A percentile compares a stretch with the other conserved stretches of the same genome.
These are phyloP conservation scores for Lithohypha guttulata DNA, from an alignment of 2,329 filamentous ascomycete species.

Conservation along the genomic window DNA sequence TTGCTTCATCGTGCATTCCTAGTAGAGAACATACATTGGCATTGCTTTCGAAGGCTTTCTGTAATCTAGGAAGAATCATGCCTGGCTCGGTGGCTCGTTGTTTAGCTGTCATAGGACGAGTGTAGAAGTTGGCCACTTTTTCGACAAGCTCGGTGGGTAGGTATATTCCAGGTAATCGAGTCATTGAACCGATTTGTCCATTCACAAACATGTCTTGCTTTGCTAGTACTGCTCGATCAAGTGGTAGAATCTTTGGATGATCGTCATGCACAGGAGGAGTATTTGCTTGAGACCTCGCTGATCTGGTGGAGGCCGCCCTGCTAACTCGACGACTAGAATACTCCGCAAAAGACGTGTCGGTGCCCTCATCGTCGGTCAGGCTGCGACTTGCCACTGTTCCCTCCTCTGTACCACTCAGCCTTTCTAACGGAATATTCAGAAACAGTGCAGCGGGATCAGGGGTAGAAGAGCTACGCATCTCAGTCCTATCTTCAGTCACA, in stretches of 20 bases:
- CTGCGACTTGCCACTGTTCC: slow-evolving; percentile 38
- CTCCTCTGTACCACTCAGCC: slow-evolving; percentile 37
- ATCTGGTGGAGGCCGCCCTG: slow-evolving; percentile 36
- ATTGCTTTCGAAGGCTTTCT: slow-evolving; percentile 42
- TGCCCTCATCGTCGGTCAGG: slow-evolving; percentile 44
- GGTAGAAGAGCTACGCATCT: slow-evolving; percentile 32
- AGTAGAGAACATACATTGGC: slow-evolving; percentile 42
- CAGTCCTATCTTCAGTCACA: slow-evolving; percentile 42
- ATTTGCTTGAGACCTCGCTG: slow-evolving; percentile 43
- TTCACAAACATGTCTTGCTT: slow-evolving; percentile 21
- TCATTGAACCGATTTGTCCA: slow-evolving; percentile 40
- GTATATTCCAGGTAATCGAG: slow-evolving; percentile 37
- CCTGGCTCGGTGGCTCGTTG: slow-evolving; percentile 19
- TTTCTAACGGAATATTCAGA: slow-evolving; percentile 31
- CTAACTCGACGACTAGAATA: slow-evolving; percentile 35
- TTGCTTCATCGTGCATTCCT: slow-evolving; percentile 41
- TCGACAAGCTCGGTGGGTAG: slow-evolving; percentile 32
- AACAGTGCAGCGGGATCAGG: slow-evolving; percentile 32
- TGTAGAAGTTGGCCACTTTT: slow-evolving; percentile 35
- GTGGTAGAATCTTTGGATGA: slow-evolving; percentile 37
- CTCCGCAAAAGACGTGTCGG: slow-evolving; percentile 44
- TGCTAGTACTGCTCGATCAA: slow-evolving; percentile 40
- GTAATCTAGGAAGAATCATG: slow-evolving; percentile 26
- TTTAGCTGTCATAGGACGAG: slow-evolving; percentile 27
- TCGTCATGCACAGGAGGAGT: slow-evolving; percentile 42